Evolutionary conservation across 1,284 basidiomycete species (phyloP).

Genomic region (Heterobasidion irregulare): DNA sequence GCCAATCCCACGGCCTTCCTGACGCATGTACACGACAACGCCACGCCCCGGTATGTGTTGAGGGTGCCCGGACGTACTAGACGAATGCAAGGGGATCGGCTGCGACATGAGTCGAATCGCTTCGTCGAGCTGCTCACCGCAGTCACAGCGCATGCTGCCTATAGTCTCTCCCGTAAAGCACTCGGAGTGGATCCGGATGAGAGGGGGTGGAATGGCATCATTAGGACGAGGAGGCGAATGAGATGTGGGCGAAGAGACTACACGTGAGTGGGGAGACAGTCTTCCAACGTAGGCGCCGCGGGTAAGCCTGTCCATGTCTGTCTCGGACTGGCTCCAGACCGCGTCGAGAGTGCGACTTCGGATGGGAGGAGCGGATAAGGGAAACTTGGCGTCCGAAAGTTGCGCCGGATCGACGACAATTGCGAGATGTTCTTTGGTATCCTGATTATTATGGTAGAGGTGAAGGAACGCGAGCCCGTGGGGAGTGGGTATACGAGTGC

Average conservation of each 20-base stretch:
- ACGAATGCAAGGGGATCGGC: slow-evolving; percentile 44
- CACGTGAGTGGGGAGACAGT: slow-evolving; percentile 52
- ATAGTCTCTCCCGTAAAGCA: slow-evolving; percentile 99
- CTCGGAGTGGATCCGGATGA: slow-evolving; percentile 96
- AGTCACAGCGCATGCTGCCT: slow-evolving; percentile 98
- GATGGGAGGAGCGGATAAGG: slow-evolving; percentile 43
- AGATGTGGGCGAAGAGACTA: slow-evolving; percentile 6
- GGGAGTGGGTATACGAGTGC: slow-evolving; percentile 94
- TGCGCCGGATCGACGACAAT: slow-evolving; percentile 92
- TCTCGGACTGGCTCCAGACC: slow-evolving; percentile 82
- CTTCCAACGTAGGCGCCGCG: slow-evolving; percentile 92
- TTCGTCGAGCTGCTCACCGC: slow-evolving; percentile 97
- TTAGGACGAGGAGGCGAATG: slow-evolving; percentile 10
- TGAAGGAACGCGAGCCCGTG: slow-evolving; percentile 94
- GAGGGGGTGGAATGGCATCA: slow-evolving; percentile 55
- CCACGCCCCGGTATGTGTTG: slow-evolving; percentile 71
- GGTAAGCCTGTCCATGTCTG: slow-evolving; percentile 88
- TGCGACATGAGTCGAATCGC: slow-evolving; percentile 88
- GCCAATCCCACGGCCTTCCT: slow-evolving; percentile 98
- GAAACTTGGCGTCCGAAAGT: slow-evolving; percentile 36
- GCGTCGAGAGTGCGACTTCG: slow-evolving; percentile 81
- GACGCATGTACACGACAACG: slow-evolving; percentile 94
- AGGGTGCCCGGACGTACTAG: slow-evolving; percentile 20
- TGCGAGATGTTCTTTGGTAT: slow-evolving; percentile 95
- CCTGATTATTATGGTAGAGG: slow-evolving; percentile 88